A percentile compares a stretch with the other conserved stretches of the same genome.
Conservation (phyloP, 768 basidiomycete species). For the Xerocomellus dryophilus region DNA sequence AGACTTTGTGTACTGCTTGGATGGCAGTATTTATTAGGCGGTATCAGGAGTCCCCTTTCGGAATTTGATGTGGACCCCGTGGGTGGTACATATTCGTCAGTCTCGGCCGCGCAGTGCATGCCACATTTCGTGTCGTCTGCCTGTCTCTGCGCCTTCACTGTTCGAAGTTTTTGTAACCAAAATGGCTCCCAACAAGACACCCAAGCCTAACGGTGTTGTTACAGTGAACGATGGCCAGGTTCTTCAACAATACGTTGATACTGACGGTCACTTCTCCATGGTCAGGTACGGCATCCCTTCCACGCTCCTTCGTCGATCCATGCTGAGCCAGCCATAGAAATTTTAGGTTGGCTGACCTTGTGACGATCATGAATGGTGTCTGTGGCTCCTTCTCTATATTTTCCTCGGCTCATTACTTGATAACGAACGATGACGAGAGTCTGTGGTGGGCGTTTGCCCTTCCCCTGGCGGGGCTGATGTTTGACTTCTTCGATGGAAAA, state of each 20-base stretch:
- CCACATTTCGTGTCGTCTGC: slow-evolving; percentile 33
- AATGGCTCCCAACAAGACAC: slow-evolving; percentile 33
- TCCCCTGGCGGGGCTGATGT: slow-evolving; percentile 92
- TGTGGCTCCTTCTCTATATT: slow-evolving; percentile 96
- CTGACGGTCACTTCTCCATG: slow-evolving; percentile 94
- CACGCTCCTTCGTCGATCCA: slow-evolving; percentile 12
- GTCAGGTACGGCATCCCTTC: slow-evolving; percentile 63
- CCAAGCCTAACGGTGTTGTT: slow-evolving; percentile 18
- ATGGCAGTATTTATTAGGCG: slow-evolving; percentile 1
- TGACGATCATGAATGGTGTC: slow-evolving; percentile 98
- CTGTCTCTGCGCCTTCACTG: background rate
- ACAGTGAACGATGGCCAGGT: slow-evolving; percentile 30
- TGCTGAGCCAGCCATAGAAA: slow-evolving; percentile 54
- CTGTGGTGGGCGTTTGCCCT: slow-evolving; percentile 84
- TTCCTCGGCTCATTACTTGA: slow-evolving; percentile 84
- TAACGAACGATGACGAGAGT: slow-evolving; percentile 73
- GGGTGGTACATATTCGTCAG: slow-evolving; percentile 3
- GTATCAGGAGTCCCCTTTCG: slow-evolving; percentile 20
- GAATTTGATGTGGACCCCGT: slow-evolving; percentile 15
- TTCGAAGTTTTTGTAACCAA: slow-evolving; percentile 2
- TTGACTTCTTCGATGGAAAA: slow-evolving; percentile 97
- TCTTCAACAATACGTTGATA: slow-evolving; percentile 81
- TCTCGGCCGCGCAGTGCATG: slow-evolving; percentile 2
- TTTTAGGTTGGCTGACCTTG: slow-evolving; percentile 95
- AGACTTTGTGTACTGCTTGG: background rate